A percentile compares a stretch with the other conserved stretches of the same genome.
phyloP scores from a whole-genome alignment of 2,329 filamentous ascomycete genomes.

The Beauveria sp. region DNA sequence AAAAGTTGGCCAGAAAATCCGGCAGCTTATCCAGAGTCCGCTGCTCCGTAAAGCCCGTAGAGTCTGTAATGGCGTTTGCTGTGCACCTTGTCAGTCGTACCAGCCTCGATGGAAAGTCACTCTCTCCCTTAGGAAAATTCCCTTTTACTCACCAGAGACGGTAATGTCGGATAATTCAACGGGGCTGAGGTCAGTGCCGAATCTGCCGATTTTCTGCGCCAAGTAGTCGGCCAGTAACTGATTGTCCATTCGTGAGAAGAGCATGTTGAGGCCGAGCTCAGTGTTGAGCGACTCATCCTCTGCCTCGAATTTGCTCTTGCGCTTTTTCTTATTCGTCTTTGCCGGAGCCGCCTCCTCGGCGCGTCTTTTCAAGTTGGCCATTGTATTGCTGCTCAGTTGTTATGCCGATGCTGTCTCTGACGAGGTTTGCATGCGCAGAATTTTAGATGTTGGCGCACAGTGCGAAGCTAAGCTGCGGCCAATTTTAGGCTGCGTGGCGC shows the following conservation, averaged over 20 bases:
- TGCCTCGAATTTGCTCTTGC: conserved; percentile 44
- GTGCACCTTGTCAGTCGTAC: conserved; percentile 9
- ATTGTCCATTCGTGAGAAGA: conserved; percentile 76
- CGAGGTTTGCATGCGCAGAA: background rate
- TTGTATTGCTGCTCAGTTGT: conserved; percentile 14
- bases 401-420: background rate
- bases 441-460: conserved; percentile 4
- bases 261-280: conserved; percentile 69
- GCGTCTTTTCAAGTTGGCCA: conserved; percentile 47
- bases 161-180: conserved; percentile 80
- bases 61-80: conserved; percentile 74
- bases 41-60: conserved; percentile 61
- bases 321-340: conserved; percentile 48
- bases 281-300: conserved; percentile 55
- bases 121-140: background rate
- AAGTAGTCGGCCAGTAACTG: conserved; percentile 79
- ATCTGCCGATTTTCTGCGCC: conserved; percentile 68
- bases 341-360: conserved; percentile 39
- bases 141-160: conserved; percentile 53
- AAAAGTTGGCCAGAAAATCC: conserved; percentile 65
- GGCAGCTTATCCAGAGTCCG: conserved; percentile 68
- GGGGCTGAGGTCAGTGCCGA: conserved; percentile 71
- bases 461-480: background rate
- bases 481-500: background rate
- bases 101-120: conserved; percentile 33